These are phyloP conservation scores for Volvox africanus DNA, from an alignment of 139 green algal genomes.

Conservation along the genomic window DNA sequence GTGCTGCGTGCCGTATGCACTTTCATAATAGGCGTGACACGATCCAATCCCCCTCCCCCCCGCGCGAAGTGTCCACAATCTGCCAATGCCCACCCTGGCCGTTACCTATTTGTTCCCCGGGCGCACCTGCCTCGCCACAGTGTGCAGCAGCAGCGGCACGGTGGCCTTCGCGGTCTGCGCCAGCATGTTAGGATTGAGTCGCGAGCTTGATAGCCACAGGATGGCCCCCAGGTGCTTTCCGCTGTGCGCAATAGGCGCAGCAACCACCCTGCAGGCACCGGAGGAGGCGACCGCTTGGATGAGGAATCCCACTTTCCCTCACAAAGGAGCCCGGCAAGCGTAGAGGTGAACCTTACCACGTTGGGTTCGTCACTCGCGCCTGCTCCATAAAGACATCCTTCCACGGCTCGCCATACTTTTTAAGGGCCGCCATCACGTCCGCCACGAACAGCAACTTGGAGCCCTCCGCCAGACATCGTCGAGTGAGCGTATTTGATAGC, in stretches of 20 bases:
- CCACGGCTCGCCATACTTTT: slow-evolving; percentile 58
- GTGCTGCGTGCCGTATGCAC: no score
- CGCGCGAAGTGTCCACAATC: no score
- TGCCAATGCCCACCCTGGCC: no score
- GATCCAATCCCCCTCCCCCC: no score
- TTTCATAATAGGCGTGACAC: no score
- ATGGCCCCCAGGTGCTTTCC: slow-evolving; percentile 48
- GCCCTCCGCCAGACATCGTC: slow-evolving; percentile 48
- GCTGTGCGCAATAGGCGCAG: slow-evolving; percentile 44
- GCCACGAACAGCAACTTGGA: slow-evolving; percentile 58
- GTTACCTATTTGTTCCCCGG: no score
- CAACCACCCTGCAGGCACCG: slow-evolving; percentile 34
- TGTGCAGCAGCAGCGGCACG: slow-evolving; percentile 50
- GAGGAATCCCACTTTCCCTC: no score
- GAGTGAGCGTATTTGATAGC: slow-evolving; percentile 56
- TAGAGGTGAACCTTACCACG: slow-evolving; percentile 23
- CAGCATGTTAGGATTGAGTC: slow-evolving; percentile 50
- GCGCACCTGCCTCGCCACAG: slow-evolving; percentile 39
- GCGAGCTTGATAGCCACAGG: slow-evolving; percentile 53
- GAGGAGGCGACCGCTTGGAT: no score
- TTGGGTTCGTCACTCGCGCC: slow-evolving; percentile 51
- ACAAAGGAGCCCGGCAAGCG: neutral
- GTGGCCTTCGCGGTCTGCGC: slow-evolving; percentile 49
- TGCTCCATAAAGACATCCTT: slow-evolving; percentile 58
- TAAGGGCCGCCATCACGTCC: slow-evolving; percentile 56